phyloP scores from a whole-genome alignment of 2,329 filamentous ascomycete species.

The Alternaria rosae region DNA sequence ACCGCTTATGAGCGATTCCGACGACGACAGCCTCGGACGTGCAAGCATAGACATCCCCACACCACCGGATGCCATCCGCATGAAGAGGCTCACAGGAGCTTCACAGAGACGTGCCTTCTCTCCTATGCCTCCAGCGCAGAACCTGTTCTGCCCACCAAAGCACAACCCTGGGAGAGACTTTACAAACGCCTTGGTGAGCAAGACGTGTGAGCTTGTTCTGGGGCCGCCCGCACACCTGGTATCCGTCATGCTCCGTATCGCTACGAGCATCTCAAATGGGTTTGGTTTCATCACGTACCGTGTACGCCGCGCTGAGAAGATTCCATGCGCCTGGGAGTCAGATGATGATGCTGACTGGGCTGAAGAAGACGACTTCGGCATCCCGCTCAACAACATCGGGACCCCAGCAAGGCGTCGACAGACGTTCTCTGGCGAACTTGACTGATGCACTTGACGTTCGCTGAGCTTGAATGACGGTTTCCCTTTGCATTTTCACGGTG shows the following conservation, averaged over 20 bases:
- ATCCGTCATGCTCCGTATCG: slow-evolving; percentile 80
- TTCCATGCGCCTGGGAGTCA: slow-evolving; percentile 65
- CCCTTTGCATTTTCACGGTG: slow-evolving; percentile 22
- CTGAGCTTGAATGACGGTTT: slow-evolving; percentile 7
- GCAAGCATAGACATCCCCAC: slow-evolving; percentile 50
- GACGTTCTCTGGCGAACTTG: slow-evolving; percentile 35
- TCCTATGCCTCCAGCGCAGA: slow-evolving; percentile 72
- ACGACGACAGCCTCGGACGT: slow-evolving; percentile 53
- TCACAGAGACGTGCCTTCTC: slow-evolving; percentile 68
- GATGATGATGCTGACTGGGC: slow-evolving; percentile 60
- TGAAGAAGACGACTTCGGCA: slow-evolving; percentile 67
- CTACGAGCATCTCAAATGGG: slow-evolving; percentile 71
- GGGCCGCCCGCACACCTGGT: slow-evolving; percentile 83
- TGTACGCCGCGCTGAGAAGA: slow-evolving; percentile 39
- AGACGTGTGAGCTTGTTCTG: slow-evolving; percentile 78
- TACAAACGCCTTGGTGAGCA: slow-evolving; percentile 71
- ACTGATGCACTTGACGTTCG: slow-evolving; percentile 25
- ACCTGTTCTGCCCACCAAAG: slow-evolving; percentile 65
- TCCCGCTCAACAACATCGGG: slow-evolving; percentile 51
- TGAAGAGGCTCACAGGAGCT: slow-evolving; percentile 57
- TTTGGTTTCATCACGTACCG: slow-evolving; percentile 47
- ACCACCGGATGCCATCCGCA: slow-evolving; percentile 49
- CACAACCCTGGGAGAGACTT: slow-evolving; percentile 48
- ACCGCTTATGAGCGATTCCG: slow-evolving; percentile 54
- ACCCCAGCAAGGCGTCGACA: slow-evolving; percentile 30